phyloP scores from a whole-genome alignment of 2,329 filamentous ascomycete genomes.

The Aspergillus spinulosporus region DNA sequence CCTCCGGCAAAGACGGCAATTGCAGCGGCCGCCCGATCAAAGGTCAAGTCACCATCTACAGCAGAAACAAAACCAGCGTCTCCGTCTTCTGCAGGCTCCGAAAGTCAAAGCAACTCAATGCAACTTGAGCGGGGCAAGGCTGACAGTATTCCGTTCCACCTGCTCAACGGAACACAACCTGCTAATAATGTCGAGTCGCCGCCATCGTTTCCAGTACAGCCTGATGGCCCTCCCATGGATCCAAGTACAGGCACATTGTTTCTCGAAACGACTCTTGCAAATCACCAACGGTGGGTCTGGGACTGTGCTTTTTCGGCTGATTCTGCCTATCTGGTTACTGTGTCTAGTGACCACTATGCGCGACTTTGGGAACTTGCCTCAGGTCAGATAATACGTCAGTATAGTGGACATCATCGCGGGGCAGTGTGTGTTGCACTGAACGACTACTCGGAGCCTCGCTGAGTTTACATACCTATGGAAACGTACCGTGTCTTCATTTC shows the following conservation, averaged over 20 bases:
- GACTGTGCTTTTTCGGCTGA: conserved; percentile 95
- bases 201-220: conserved; percentile 36
- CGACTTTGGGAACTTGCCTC: conserved; percentile 84
- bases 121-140: conserved; percentile 26
- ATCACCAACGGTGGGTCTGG: conserved; percentile 96
- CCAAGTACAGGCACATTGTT: conserved; percentile 60
- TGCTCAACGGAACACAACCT: conserved; percentile 31
- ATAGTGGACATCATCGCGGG: conserved; percentile 89
- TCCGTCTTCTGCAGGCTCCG: conserved; percentile 21
- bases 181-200: conserved; percentile 31
- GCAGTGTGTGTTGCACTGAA: conserved; percentile 92
- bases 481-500: not conserved
- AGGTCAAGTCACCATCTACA: conserved; percentile 18
- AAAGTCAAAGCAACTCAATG: conserved; percentile 24
- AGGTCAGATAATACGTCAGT: conserved; percentile 89
- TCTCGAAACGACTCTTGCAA: conserved; percentile 81
- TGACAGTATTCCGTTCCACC: conserved; percentile 27
- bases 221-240: conserved; percentile 44
- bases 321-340: conserved; percentile 88
- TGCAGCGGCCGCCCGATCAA: conserved; percentile 24
- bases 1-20: conserved; percentile 41
- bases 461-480: not conserved
- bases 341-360: conserved; percentile 91
- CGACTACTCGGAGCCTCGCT: conserved; percentile 63
- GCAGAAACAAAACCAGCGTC: conserved; percentile 18